Evolutionary conservation across 1,284 basidiomycete genomes (phyloP), one percentile per base, ranked within the genome.

Genomic region (Apiotrichum sp.): DNA sequence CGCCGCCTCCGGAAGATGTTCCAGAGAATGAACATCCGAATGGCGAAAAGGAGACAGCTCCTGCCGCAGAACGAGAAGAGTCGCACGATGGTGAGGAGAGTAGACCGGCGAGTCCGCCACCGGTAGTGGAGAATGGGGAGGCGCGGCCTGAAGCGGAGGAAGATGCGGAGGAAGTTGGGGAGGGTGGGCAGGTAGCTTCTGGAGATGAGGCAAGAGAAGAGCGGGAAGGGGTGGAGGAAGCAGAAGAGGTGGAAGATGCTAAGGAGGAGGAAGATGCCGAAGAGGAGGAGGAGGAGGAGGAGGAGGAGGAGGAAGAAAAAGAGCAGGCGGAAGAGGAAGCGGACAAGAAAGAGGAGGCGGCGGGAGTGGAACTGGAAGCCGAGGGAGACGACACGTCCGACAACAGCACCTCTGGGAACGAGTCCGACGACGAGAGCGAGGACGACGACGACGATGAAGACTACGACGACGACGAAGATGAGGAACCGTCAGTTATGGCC

Each of bases 321-420:
- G 52, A 48, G 9, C 36, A 48, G 11, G 13, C 9, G 36, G 36
- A 50, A 8, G 53, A 50, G 39, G 40, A 31, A 4, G 56, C 33
- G 14, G 55, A 36, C 1, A 43, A 47, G 10, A 51, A 48, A 7
- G 57, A 58, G 0, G 80, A 79, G 0, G 58, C 48, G 9, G 45
- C 47, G n/a, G 59, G 55, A 4, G 64, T 64, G 29, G 50, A 54
- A 6, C 56, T 52, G 0, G 81, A 79, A 0, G 81, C 81, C 0
- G 81, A 81, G 0, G 82, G 81, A 0, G 82, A 82, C 0, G 82
- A 84, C 0, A 81, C 82, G 0, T 83, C 83, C 3, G 61, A 52
- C 13, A 56, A 44, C 4, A 43, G 52, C 1, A 50, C 52, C 0
- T 34, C 22, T 22, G 63, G 54, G 6, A 59, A 58, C 2, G 66